phyloP scores from a whole-genome alignment of 768 basidiomycete species.

The Leccinum ochraceum region DNA sequence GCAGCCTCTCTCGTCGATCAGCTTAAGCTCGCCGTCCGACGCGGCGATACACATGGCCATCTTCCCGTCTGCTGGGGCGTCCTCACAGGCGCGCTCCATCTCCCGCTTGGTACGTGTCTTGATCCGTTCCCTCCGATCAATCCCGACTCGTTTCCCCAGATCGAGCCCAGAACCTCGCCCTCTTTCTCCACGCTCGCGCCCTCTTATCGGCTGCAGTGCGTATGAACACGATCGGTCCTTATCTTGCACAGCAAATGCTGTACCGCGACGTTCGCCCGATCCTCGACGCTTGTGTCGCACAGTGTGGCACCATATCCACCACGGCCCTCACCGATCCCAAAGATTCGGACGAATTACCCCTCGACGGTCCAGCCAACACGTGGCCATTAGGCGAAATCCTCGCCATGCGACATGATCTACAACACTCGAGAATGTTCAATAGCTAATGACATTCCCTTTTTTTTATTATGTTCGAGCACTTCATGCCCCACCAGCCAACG shows the following conservation, averaged over 20 bases:
- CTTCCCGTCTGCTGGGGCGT: constrained; percentile 91
- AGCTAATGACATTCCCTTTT: constrained; percentile 41
- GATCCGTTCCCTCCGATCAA: neutral
- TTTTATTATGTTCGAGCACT: neutral
- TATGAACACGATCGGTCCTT: constrained; percentile 90
- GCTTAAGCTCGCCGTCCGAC: constrained; percentile 68
- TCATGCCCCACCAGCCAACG: constrained; percentile 54
- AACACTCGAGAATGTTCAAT: constrained; percentile 97
- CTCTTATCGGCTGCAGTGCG: constrained; percentile 91
- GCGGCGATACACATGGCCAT: constrained; percentile 73
- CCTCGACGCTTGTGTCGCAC: constrained; percentile 53
- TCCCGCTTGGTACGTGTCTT: constrained; percentile 59
- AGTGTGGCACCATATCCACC: constrained; percentile 51
- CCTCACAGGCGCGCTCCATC: constrained; percentile 72
- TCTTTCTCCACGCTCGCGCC: constrained; percentile 91
- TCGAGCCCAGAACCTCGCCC: constrained; percentile 80
- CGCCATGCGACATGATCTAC: constrained; percentile 85
- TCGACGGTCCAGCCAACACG: constrained; percentile 76
- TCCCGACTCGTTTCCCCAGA: constrained; percentile 45
- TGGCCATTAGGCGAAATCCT: constrained; percentile 98
- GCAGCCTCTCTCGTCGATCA: constrained; percentile 51
- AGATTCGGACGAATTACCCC: constrained; percentile 22
- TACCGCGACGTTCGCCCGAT: constrained; percentile 70
- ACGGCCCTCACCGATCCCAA: constrained; percentile 35
- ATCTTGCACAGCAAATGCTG: constrained; percentile 86